These are phyloP conservation scores for Aspergillus ibericus DNA, from an alignment of 2,329 filamentous ascomycete genomes.

Conservation along the genomic window DNA sequence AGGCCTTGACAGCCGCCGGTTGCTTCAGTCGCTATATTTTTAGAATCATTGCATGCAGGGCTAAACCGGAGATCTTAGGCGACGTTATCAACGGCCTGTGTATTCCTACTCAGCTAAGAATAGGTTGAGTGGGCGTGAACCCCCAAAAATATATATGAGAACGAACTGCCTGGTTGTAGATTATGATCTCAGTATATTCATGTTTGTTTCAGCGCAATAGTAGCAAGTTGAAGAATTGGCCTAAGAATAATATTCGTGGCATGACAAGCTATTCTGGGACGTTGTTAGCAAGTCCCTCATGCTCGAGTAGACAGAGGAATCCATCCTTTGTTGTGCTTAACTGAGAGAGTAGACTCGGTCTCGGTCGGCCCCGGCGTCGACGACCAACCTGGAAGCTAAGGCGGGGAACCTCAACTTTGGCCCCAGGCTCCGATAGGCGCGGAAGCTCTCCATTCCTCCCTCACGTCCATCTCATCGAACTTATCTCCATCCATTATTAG, in stretches of 20 bases:
- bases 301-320: neutral
- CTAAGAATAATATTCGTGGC: too few relatives aligned
- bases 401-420: conserved; percentile 13
- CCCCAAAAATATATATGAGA: too few relatives aligned
- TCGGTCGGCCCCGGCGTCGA: neutral
- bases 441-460: conserved; percentile 10
- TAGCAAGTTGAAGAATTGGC: too few relatives aligned
- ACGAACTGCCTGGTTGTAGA: too few relatives aligned
- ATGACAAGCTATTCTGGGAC: neutral
- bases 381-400: neutral
- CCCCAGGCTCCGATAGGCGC: conserved; percentile 22
- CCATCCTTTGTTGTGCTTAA: neutral
- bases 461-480: neutral
- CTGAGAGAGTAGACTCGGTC: neutral
- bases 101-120: too few relatives aligned
- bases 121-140: too few relatives aligned
- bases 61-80: neutral
- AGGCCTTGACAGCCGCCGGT: neutral
- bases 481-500: neutral
- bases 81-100: too few relatives aligned
- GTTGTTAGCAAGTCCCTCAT: neutral
- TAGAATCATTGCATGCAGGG: neutral
- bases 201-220: too few relatives aligned
- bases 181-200: too few relatives aligned
- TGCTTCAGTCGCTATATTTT: neutral